phyloP scores from a whole-genome alignment of 768 basidiomycete species.

The Russula compacta region DNA sequence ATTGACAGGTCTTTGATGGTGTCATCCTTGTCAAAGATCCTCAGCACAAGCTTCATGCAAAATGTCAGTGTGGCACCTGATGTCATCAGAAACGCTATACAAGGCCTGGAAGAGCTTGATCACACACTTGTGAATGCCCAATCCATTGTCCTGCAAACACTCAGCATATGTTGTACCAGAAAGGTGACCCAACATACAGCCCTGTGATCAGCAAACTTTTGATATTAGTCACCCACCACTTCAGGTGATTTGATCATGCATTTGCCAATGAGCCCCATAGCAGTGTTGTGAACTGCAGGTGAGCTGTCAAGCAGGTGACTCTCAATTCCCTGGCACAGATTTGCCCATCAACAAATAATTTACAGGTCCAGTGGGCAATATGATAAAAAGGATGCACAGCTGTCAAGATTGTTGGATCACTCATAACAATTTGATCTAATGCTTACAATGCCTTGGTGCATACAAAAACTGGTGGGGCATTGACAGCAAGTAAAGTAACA shows the following conservation, averaged over 20 bases:
- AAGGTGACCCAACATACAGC: conserved; percentile 44
- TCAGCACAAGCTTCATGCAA: conserved; percentile 65
- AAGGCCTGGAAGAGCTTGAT: no score
- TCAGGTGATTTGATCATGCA: conserved; percentile 85
- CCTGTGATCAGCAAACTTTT: conserved; percentile 80
- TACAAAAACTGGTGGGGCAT: conserved; percentile 82
- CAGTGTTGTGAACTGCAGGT: conserved; percentile 90
- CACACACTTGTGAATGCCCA: conserved; percentile 89
- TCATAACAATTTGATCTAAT: conserved; percentile 80
- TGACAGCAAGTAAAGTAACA: conserved; percentile 69
- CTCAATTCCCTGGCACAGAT: no score
- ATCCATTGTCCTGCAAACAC: conserved; percentile 70
- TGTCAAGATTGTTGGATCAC: no score
- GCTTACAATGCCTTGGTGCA: conserved; percentile 90
- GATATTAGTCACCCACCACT: conserved; percentile 82
- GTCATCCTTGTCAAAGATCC: conserved; percentile 90
- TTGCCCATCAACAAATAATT: conserved; percentile 41
- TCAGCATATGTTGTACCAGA: neutral
- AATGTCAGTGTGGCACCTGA: conserved; percentile 65
- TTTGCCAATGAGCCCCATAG: conserved; percentile 93
- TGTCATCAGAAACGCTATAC: conserved; percentile 58
- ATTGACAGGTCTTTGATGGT: no score
- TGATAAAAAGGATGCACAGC: no score
- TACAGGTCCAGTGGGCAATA: no score
- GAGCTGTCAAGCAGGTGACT: conserved; percentile 92